Conservation (phyloP, 75 land plant species). For the Selaginella tamariscina region DNA sequence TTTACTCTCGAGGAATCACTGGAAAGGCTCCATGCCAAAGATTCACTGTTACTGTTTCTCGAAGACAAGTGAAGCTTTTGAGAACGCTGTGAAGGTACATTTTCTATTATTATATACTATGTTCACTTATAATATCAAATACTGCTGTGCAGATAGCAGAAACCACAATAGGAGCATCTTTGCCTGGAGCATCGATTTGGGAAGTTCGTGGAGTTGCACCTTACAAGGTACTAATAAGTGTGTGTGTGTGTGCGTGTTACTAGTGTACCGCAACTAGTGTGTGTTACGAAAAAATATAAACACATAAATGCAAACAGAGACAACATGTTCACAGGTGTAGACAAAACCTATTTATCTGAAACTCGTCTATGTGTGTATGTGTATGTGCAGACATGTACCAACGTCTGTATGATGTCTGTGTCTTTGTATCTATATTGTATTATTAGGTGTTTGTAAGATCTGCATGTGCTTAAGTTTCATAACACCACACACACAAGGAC, state of each 20-base stretch:
- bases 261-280: neutral
- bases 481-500: no score
- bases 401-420: no score
- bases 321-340: neutral
- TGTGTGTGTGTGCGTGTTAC: neutral
- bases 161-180: constrained; percentile 4
- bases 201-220: constrained; percentile 27
- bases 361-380: neutral
- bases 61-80: constrained; percentile 49
- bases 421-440: no score
- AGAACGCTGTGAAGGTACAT: constrained; percentile 21
- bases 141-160: constrained; percentile 20
- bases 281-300: neutral
- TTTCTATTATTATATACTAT: neutral
- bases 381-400: no score
- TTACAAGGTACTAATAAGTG: constrained; percentile 19
- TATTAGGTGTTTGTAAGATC: no score
- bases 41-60: constrained; percentile 95
- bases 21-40: constrained; percentile 75
- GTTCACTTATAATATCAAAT: neutral
- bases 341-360: neutral
- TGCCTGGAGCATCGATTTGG: constrained; percentile 13
- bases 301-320: neutral
- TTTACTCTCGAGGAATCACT: constrained; percentile 41
- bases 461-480: no score